Evolutionary conservation across 2,329 filamentous ascomycete species (phyloP).

Genomic region (Tothia fuscella): DNA sequence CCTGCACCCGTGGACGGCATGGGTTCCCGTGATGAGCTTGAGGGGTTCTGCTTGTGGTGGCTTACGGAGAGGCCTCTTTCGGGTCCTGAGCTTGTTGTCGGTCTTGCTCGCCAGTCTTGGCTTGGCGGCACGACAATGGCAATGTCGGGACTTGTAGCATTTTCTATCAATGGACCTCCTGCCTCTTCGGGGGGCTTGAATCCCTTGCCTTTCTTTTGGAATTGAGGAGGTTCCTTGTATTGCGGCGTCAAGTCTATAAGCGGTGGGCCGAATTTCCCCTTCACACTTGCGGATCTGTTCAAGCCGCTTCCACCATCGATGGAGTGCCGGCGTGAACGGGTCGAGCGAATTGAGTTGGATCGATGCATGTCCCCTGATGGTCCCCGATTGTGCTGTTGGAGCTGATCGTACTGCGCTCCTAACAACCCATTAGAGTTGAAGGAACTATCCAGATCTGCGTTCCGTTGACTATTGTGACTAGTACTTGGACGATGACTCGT

Average conservation of each 20-base stretch:
- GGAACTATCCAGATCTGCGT: constrained; percentile 18
- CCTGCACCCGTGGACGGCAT: not conserved
- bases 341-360: constrained; percentile 22
- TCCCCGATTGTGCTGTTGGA: constrained; percentile 21
- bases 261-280: constrained; percentile 27
- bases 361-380: constrained; percentile 18
- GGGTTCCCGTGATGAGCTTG: constrained; percentile 15
- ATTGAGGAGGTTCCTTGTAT: constrained; percentile 52
- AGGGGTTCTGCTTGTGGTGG: constrained; percentile 22
- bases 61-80: constrained; percentile 22
- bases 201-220: constrained; percentile 41
- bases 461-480: constrained; percentile 4
- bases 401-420: constrained; percentile 38
- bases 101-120: constrained; percentile 32
- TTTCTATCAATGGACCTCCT: constrained; percentile 35
- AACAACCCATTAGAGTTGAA: constrained; percentile 37
- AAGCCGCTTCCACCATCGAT: constrained; percentile 5
- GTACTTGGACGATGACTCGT: not conserved
- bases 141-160: constrained; percentile 29
- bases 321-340: constrained; percentile 13
- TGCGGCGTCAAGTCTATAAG: constrained; percentile 56
- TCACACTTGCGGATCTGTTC: no score
- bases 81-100: constrained; percentile 19
- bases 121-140: constrained; percentile 29
- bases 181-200: constrained; percentile 21